Percentiles rank a stretch among this genome's conserved stretches.
phyloP scores from a whole-genome alignment of 2,329 filamentous ascomycete species.

The Tolypocladium pustulatum region DNA sequence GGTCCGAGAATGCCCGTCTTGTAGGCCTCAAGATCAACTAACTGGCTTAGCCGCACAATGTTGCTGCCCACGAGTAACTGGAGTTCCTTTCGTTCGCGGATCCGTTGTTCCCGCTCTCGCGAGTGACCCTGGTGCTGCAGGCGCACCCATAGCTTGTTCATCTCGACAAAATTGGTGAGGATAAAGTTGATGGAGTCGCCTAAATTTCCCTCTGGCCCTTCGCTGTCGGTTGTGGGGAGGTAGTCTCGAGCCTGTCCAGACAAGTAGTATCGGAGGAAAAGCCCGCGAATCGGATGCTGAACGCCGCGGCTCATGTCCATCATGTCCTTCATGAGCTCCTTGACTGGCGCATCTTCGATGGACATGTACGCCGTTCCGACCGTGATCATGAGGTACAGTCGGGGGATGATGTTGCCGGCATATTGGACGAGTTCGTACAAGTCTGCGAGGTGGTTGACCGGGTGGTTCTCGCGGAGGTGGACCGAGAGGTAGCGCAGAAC shows the following conservation, averaged over 20 bases:
- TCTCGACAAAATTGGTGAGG: constrained; percentile 97
- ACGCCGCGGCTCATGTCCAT: constrained; percentile 99
- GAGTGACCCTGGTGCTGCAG: constrained; percentile 97
- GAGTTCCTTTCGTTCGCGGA: constrained; percentile 87
- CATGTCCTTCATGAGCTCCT: constrained; percentile 99
- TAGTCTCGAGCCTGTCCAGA: constrained; percentile 89
- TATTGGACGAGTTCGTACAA: constrained; percentile 97
- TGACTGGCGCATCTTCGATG: constrained; percentile 94
- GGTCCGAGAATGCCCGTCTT: constrained; percentile 83
- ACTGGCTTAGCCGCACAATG: constrained; percentile 83
- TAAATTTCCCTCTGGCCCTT: constrained; percentile 89
- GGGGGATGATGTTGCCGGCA: constrained; percentile 93
- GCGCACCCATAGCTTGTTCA: constrained; percentile 99
- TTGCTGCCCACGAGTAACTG: constrained; percentile 96
- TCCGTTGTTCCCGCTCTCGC: constrained; percentile 83
- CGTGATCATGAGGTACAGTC: constrained; percentile 97
- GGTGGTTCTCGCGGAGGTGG: constrained; percentile 94
- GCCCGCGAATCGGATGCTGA: constrained; percentile 87
- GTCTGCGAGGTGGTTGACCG: constrained; percentile 94
- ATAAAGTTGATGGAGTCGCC: constrained; percentile 98
- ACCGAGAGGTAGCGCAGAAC: constrained; percentile 92
- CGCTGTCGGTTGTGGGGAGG: constrained; percentile 69
- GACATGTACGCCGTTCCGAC: constrained; percentile 99
- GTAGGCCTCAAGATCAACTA: constrained; percentile 92
- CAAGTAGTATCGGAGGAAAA: constrained; percentile 93